Evolutionary conservation across 140 eudicot species (phyloP).

Genomic region (Erigeron philadelphicus): DNA sequence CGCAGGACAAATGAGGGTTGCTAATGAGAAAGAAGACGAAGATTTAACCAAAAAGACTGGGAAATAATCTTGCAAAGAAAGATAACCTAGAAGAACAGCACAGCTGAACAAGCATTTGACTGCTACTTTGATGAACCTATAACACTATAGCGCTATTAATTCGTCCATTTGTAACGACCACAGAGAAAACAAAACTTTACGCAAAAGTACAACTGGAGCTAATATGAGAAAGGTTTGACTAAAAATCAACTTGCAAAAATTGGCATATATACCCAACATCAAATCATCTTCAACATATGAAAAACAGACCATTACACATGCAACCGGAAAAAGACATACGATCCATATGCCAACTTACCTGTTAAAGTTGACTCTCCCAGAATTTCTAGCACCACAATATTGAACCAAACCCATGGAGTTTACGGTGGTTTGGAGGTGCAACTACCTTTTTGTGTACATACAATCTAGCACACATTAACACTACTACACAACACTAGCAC

Average conservation of each 20-base stretch:
- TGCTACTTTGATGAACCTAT: not conserved
- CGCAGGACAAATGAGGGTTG: too few species aligned
- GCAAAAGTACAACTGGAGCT: not conserved
- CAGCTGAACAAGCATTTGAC: not conserved
- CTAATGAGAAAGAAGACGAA: not conserved
- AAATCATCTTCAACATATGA: not conserved
- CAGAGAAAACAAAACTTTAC: not conserved
- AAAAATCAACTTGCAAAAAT: not conserved
- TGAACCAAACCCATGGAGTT: not conserved
- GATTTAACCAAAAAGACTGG: not conserved
- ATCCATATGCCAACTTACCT: slow-evolving; percentile 16
- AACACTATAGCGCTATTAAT: not conserved
- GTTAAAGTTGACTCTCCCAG: slow-evolving; percentile 9
- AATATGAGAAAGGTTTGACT: not conserved
- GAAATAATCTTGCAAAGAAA: not conserved
- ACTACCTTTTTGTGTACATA: slow-evolving; percentile 20
- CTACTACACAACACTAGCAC: slow-evolving; percentile 21
- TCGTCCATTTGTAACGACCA: not conserved
- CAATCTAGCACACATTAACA: slow-evolving; percentile 7
- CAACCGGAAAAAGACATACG: not conserved
- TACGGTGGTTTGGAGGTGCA: slow-evolving; percentile 11
- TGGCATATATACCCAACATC: not conserved
- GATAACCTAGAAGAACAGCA: slow-evolving; percentile 3
- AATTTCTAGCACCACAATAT: slow-evolving; percentile 13
- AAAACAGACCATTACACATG: not conserved